These are phyloP conservation scores for Fusarium cicatricum DNA, from an alignment of 2,329 filamentous ascomycete species.

Conservation along the genomic window DNA sequence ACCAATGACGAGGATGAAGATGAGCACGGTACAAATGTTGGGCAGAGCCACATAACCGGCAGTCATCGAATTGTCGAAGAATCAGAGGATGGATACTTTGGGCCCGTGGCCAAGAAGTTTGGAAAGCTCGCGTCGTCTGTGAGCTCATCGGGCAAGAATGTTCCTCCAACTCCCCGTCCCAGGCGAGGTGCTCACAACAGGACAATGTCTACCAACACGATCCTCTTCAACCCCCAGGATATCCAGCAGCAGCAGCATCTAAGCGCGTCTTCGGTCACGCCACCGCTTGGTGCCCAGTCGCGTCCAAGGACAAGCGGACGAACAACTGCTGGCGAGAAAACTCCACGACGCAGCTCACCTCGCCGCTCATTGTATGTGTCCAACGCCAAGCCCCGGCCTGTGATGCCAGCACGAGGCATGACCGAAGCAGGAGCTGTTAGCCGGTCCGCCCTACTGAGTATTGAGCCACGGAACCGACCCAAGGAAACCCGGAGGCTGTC, in stretches of 20 bases:
- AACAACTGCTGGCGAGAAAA: constrained; percentile 45
- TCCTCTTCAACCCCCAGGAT: constrained; percentile 78
- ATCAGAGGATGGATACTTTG: constrained; percentile 63
- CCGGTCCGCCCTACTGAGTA: constrained; percentile 58
- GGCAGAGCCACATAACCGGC: constrained; percentile 43
- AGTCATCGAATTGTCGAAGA: constrained; percentile 44
- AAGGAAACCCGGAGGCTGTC: constrained; percentile 57
- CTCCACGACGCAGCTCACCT: constrained; percentile 57
- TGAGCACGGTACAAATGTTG: constrained; percentile 57
- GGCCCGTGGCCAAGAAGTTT: constrained; percentile 56
- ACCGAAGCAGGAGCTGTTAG: constrained; percentile 48
- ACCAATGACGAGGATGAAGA: constrained; percentile 80
- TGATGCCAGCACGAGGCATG: constrained; percentile 55
- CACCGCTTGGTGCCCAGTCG: constrained; percentile 43
- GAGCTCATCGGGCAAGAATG: constrained; percentile 42
- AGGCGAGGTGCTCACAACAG: constrained; percentile 67
- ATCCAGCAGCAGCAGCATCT: constrained; percentile 41
- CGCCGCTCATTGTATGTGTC: constrained; percentile 53
- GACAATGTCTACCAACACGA: constrained; percentile 82
- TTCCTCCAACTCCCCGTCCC: constrained; percentile 46
- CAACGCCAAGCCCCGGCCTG: constrained; percentile 65
- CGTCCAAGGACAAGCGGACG: constrained; percentile 51
- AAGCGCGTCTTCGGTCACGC: constrained; percentile 56
- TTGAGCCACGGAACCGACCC: constrained; percentile 56
- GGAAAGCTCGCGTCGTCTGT: constrained; percentile 48